Base-by-base conservation (phyloP, 805 yeast genomes). In the Kockiozyma suomiensis region DNA sequence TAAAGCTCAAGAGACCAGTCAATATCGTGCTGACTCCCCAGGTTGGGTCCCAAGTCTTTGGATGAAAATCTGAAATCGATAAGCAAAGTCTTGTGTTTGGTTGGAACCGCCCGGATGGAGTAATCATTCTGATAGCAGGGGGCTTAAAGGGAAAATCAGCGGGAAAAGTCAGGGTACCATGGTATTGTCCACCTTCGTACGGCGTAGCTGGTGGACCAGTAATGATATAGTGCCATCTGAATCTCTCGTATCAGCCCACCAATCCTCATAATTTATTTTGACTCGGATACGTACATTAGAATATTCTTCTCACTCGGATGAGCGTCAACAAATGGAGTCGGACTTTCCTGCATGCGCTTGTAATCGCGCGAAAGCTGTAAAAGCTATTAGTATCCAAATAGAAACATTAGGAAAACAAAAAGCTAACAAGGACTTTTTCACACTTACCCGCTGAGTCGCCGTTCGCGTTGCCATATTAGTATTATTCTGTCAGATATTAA, bases 1-100 rank as follows among this genome's bases (percentile, higher is more conserved):
- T 92, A 70, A 92, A 92, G 71, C 96, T 89, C 66, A 92, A 77
- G 38, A 92, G 76, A 0, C 97, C 98, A 10, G 85, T 88, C 67
- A 92, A 78, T 21, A 92, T 92, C 0, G 97, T 91, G 35, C 90
- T 79, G 26, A 92, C 97, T 47, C 91, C 85, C 97, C 97, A 92
- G 5, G 96, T 90, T 0, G 98, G 97, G 73, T 92, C 91, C 98
- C 98, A 92, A 0, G 87, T 78, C 72, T 91, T 94, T 2, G 97
- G 97, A 69, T 92, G 98, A 73, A 84, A 92, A 75, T 92, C 97
- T 69, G 96, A 86, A 87, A 92, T 91, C n/a, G 92, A 85, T 50
- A 92, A 77, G 75, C 98, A 92, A 28, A 92, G 79, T 50, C 97
- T 78, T 2, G 90, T 85, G 72, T 89, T 89, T 58, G 90, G 82